Evolutionary conservation across 305 asterid species (phyloP), one percentile per base, ranked within the genome.

Genomic region (Solanum hybrid): DNA sequence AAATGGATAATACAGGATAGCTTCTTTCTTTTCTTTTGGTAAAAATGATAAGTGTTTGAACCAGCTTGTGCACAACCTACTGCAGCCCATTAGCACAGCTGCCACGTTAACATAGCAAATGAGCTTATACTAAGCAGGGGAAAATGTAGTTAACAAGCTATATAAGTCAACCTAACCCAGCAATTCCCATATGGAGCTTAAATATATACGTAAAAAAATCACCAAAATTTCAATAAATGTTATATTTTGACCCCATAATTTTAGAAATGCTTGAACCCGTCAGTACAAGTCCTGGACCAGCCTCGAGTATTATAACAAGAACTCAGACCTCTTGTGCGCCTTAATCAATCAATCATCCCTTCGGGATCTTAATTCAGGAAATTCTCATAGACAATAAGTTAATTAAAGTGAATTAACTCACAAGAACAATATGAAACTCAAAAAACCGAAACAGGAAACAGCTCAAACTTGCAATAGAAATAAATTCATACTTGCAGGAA

Each of bases 401-500:
- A 82, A 17, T 17, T 82, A 46, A 46, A 82, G 27, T 20, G 66
- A 42, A 27, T 40, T 38, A 71, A 36, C 85, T 36, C 31, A 77
- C 38, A 76, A 46, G 14, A n/a, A 60, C 71, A 20, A 32, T 6
- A 73, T 73, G 6, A 75, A 75, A 24, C 20, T 73, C 56, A 64
- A 80, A 78, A 29, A 26, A 42, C 7, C 35, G 14, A 46, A 31
- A 88, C 82, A 10, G 34, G 5, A 78, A 36, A 34, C n/a, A 51
- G 71, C 46, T 56, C 16, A 60, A 56, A 27, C 32, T 37, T 6
- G 17, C 84, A 10, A 26, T 37, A 17, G 29, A 26, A 13, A 0
- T 16, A 10, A 51, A 89, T 27, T 12, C 72, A 82, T 93, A 97
- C 98, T 97, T 93, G 94, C 98, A 96, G 38, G 91, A 90, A 86